Conservation (phyloP, 78 protist genomes). For the Dictyostelium intermedium region DNA sequence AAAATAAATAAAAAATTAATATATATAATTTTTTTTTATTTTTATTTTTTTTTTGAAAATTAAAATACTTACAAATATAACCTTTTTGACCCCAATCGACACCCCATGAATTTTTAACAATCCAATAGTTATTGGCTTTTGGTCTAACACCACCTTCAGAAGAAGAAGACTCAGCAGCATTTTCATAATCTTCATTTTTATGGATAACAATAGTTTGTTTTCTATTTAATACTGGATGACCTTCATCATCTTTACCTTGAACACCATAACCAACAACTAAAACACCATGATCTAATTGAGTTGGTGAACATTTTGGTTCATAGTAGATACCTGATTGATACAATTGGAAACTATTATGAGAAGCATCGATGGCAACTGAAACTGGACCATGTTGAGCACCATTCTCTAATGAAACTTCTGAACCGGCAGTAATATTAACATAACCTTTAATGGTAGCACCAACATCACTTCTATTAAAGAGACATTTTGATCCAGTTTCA, state of each 20-base stretch:
- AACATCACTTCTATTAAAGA: neutral
- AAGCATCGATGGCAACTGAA: constrained; percentile 93
- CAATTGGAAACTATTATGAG: constrained; percentile 84
- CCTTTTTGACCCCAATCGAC: neutral
- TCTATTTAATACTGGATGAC: neutral
- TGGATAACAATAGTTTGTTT: neutral
- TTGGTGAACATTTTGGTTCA: constrained; percentile 79
- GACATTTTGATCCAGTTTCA: neutral
- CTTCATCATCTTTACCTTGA: neutral
- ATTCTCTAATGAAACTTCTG: neutral
- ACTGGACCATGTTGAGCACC: constrained; percentile 79
- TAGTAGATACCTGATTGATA: constrained; percentile 88
- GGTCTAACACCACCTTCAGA: constrained; percentile 59
- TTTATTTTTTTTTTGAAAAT: no score
- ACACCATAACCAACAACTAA: constrained; percentile 89
- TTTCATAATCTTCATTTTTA: neutral
- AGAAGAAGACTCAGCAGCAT: constrained; percentile 18
- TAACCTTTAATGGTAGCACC: constrained; percentile 49
- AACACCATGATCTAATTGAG: constrained; percentile 90
- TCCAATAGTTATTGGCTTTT: constrained; percentile 62
- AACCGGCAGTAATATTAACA: constrained; percentile 58
- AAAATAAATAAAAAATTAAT: no score
- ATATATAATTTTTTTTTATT: no score
- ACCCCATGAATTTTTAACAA: constrained; percentile 93
- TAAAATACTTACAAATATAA: neutral